A percentile compares a stretch with the other conserved stretches of the same genome.
Conservation (phyloP, 371 early-diverging fungal species). For the Mortierella sp. region DNA sequence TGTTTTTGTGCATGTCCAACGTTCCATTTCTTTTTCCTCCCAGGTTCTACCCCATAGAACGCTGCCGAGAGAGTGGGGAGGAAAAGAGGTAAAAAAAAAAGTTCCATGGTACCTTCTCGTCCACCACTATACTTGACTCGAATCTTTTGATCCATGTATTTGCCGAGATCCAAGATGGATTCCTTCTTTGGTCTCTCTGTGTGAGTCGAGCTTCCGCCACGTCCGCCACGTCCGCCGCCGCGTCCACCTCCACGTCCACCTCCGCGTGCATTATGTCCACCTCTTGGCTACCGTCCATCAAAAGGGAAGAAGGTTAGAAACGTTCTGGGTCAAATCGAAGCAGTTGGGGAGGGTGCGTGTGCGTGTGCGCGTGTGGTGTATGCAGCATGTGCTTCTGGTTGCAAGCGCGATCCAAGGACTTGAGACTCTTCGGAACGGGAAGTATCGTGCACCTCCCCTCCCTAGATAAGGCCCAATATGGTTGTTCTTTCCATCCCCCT, state of each 20-base stretch:
- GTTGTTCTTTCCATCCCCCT: too few species aligned
- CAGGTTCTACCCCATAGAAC: too few species aligned
- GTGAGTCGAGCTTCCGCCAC: slow-evolving; percentile 62
- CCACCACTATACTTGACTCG: slow-evolving; percentile 94
- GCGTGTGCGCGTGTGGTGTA: too few species aligned
- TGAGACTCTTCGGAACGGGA: too few species aligned
- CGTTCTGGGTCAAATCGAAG: not conserved
- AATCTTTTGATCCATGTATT: slow-evolving; percentile 92
- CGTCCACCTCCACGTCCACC: slow-evolving; percentile 56
- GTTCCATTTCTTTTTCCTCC: too few species aligned
- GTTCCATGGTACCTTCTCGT: slow-evolving; percentile 86
- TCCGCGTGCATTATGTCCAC: slow-evolving; percentile 47
- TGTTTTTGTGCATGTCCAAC: too few species aligned
- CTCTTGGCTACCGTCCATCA: slow-evolving; percentile 40
- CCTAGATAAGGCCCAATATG: too few species aligned
- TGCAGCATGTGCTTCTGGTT: too few species aligned
- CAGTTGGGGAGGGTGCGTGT: too few species aligned
- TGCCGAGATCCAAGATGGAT: slow-evolving; percentile 89
- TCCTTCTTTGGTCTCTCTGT: slow-evolving; percentile 82
- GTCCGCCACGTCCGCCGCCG: slow-evolving; percentile 63
- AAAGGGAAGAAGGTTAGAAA: not conserved
- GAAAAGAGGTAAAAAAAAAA: slow-evolving; percentile 16
- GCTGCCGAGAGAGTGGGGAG: too few species aligned
- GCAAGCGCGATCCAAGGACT: too few species aligned
- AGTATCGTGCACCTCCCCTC: too few species aligned